Conservation (phyloP, 2,329 filamentous ascomycete species). For the Mollisia scopiformis region DNA sequence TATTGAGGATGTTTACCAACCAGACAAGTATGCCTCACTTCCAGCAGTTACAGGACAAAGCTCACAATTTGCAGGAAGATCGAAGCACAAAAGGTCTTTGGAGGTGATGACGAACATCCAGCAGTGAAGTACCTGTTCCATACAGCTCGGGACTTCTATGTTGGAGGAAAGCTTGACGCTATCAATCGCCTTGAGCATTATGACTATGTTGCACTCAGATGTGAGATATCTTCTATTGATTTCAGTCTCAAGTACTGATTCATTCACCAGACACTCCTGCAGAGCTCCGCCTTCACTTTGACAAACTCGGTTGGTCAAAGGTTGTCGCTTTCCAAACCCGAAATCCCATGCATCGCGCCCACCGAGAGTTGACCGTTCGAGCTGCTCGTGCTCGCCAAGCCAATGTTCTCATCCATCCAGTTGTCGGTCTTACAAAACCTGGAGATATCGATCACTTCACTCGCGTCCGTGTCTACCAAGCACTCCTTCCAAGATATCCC, state of each 20-base stretch:
- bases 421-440: conserved; percentile 97
- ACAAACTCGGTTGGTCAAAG: conserved; percentile 98
- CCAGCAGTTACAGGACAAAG: neutral
- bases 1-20: conserved; percentile 92
- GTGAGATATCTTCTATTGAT: conserved; percentile 52
- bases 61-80: conserved; percentile 60
- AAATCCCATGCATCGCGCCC: conserved; percentile 99
- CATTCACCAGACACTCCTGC: conserved; percentile 75
- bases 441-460: conserved; percentile 99
- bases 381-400: conserved; percentile 94
- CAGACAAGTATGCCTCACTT: conserved; percentile 75
- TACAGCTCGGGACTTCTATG: conserved; percentile 83
- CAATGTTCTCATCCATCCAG: conserved; percentile 98
- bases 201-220: conserved; percentile 96
- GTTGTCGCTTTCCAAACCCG: conserved; percentile 99
- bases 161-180: conserved; percentile 95
- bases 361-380: conserved; percentile 96
- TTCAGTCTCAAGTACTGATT: neutral
- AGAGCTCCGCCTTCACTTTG: conserved; percentile 94
- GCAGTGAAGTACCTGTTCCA: conserved; percentile 88
- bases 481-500: conserved; percentile 92
- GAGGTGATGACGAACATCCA: conserved; percentile 87
- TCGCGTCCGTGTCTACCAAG: conserved; percentile 97
- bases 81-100: conserved; percentile 94
- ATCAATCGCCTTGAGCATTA: conserved; percentile 97